Evolutionary conservation across 2,329 filamentous ascomycete species (phyloP).

Genomic region (Byssoonygena ceratinophila): DNA sequence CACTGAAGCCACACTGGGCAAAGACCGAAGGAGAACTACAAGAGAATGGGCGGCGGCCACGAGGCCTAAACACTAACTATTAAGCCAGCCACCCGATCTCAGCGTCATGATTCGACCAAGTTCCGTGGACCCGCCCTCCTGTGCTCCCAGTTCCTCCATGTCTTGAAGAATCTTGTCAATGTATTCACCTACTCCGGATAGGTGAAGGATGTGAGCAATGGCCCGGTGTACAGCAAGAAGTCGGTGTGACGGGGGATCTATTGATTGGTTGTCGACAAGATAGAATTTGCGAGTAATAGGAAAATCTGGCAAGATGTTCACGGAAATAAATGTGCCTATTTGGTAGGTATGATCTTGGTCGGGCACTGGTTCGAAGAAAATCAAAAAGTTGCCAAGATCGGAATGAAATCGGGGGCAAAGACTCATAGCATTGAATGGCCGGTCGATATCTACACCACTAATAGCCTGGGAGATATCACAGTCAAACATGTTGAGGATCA

Average conservation of each 20-base stretch:
- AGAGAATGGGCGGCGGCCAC: too few species aligned
- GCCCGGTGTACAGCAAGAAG: neutral
- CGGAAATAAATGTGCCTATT: neutral
- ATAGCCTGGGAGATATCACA: constrained; percentile 28
- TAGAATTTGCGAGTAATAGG: neutral
- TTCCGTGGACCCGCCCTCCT: neutral
- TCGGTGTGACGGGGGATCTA: neutral
- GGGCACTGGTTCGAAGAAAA: neutral
- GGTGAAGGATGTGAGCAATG: neutral
- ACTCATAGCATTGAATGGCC: constrained; percentile 33
- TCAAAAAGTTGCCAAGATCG: neutral
- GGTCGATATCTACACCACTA: constrained; percentile 32
- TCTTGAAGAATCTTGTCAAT: neutral
- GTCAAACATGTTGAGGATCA: constrained; percentile 28
- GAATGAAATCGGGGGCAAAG: constrained; percentile 23
- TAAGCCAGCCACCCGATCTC: neutral
- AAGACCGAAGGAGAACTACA: too few species aligned
- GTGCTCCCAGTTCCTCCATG: neutral
- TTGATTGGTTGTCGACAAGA: neutral
- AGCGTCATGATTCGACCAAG: neutral
- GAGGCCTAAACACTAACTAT: neutral
- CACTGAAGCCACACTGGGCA: too few species aligned
- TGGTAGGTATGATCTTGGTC: neutral
- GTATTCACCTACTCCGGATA: neutral
- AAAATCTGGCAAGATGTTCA: neutral